Percentiles rank a stretch among this genome's conserved stretches.
Evolutionary conservation across 2,329 filamentous ascomycete genomes (phyloP).

Genomic region (Kalaharituber pfeilii): DNA sequence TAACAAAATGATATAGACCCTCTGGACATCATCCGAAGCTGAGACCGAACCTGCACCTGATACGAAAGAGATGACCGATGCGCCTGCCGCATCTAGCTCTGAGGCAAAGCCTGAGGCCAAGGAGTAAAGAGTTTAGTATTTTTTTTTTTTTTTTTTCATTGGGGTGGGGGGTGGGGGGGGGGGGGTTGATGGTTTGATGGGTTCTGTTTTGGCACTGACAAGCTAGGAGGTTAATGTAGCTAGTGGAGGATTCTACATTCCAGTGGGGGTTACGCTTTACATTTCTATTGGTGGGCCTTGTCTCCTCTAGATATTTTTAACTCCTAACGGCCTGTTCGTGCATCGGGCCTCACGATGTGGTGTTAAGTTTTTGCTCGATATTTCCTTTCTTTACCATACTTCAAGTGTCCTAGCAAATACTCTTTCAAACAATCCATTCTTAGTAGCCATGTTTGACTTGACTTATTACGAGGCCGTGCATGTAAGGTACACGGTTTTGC

Average conservation of each 20-base stretch:
- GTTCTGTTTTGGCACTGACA: background rate
- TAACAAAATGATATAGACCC: slow-evolving; percentile 44
- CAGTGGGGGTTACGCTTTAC: slow-evolving; percentile 8
- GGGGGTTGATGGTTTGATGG: no score
- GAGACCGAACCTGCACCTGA: slow-evolving; percentile 46
- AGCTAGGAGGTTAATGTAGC: slow-evolving; percentile 1
- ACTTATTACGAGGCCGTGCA: background rate
- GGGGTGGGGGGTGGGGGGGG: background rate
- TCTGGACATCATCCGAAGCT: slow-evolving; percentile 98
- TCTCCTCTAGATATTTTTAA: slow-evolving; percentile 17
- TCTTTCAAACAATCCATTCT: background rate
- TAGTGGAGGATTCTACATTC: slow-evolving; percentile 2
- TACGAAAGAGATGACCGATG: slow-evolving; percentile 37
- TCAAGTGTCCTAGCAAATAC: slow-evolving; percentile 1
- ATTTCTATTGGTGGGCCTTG: slow-evolving; percentile 14
- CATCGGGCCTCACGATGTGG: background rate
- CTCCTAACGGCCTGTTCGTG: slow-evolving; percentile 1
- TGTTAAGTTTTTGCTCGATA: slow-evolving; percentile 4
- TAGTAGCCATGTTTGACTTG: no score
- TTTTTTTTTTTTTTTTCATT: no score
- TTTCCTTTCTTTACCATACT: slow-evolving; percentile 5
- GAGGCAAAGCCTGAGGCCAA: slow-evolving; percentile 24
- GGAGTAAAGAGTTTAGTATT: no score
- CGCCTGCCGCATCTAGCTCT: slow-evolving; percentile 43
- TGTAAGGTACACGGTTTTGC: background rate